Evolutionary conservation across 495 filamentous ascomycete species (phyloP).

Genomic region (Terfezia claveryi): DNA sequence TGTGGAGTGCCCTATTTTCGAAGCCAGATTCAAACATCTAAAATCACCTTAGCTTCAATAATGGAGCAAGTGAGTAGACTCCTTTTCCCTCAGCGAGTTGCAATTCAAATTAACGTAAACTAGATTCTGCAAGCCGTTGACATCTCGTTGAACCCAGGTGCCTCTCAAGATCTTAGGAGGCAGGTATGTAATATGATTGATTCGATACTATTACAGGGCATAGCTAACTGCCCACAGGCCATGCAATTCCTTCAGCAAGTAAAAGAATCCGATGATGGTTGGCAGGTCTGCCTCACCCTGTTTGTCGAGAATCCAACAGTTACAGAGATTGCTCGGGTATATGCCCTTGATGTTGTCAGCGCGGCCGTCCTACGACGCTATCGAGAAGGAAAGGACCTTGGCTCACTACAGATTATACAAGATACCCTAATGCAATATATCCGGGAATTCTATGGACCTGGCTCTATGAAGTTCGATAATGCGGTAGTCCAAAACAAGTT

Average conservation of each 20-base stretch:
- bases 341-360: conserved; percentile 77
- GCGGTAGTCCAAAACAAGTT: conserved; percentile 84
- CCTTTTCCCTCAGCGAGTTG: too few relatives aligned
- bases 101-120: not conserved
- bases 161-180: not conserved
- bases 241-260: conserved; percentile 14
- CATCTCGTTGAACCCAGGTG: not conserved
- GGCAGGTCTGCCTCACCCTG: conserved; percentile 66
- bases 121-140: not conserved
- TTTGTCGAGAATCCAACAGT: conserved; percentile 62
- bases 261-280: conserved; percentile 28
- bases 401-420: conserved; percentile 45
- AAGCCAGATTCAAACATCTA: too few relatives aligned
- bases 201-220: not conserved
- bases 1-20: too few relatives aligned
- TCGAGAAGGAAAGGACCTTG: conserved; percentile 38
- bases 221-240: conserved; percentile 4
- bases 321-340: conserved; percentile 65
- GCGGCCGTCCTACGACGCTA: conserved; percentile 49
- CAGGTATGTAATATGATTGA: not conserved
- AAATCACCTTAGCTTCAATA: too few relatives aligned
- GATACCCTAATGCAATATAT: conserved; percentile 60
- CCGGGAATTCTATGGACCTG: conserved; percentile 41
- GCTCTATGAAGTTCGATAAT: conserved; percentile 36
- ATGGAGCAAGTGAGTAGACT: not conserved